These are phyloP conservation scores for Vitis amurensis DNA, from an alignment of 164 flowering plant genomes.

Conservation along the genomic window DNA sequence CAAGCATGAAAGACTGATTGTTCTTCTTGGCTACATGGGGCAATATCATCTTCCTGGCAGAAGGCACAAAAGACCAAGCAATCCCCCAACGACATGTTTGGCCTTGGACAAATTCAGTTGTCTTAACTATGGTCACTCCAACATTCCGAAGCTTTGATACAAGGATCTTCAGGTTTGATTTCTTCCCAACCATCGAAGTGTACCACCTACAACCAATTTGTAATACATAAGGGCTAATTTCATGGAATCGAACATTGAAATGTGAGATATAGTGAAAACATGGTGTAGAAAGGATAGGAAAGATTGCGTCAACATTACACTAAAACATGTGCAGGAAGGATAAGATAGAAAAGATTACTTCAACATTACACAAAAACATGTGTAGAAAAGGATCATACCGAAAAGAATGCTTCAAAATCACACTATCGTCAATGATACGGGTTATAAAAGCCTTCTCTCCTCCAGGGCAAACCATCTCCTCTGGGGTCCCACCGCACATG, in stretches of 20 bases:
- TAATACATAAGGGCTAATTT: background rate
- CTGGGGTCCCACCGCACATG: constrained; percentile 91
- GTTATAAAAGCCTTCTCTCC: constrained; percentile 85
- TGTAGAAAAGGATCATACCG: constrained; percentile 31
- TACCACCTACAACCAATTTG: constrained; percentile 66
- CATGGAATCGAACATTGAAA: background rate
- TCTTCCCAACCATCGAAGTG: constrained; percentile 91
- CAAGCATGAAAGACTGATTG: constrained; percentile 74
- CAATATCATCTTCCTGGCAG: constrained; percentile 47
- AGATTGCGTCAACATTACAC: too few relatives aligned
- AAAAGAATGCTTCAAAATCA: constrained; percentile 62
- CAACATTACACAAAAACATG: background rate
- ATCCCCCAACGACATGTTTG: constrained; percentile 92
- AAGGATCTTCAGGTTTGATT: constrained; percentile 65
- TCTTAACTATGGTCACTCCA: constrained; percentile 81
- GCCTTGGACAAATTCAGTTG: constrained; percentile 97
- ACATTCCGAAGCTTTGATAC: constrained; percentile 66
- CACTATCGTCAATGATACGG: constrained; percentile 86
- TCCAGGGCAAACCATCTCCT: constrained; percentile 94
- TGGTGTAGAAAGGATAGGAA: too few relatives aligned
- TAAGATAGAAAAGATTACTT: background rate
- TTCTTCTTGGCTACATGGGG: constrained; percentile 42
- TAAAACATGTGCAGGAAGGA: too few relatives aligned
- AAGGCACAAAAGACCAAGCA: constrained; percentile 89
- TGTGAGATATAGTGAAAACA: too few relatives aligned